These are phyloP conservation scores for Diplodia intermedia DNA, from an alignment of 2,329 filamentous ascomycete genomes.

Conservation along the genomic window DNA sequence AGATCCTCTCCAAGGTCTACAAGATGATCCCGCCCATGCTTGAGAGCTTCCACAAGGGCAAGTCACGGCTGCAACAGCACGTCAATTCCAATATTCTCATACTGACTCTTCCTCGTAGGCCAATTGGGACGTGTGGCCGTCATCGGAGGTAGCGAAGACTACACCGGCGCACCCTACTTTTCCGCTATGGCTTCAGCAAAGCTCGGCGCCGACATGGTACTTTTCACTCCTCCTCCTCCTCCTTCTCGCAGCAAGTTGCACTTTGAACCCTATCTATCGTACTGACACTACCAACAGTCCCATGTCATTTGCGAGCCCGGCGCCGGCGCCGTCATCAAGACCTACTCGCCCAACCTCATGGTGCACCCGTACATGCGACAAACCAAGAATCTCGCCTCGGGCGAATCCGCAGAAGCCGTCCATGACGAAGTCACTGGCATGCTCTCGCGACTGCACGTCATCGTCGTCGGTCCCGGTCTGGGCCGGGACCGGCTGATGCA, in stretches of 20 bases:
- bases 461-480: slow-evolving; percentile 91
- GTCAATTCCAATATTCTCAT: background rate
- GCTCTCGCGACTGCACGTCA: slow-evolving; percentile 84
- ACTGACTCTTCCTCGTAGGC: slow-evolving; percentile 61
- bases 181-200: slow-evolving; percentile 95
- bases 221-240: slow-evolving; percentile 34
- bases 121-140: slow-evolving; percentile 92
- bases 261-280: slow-evolving; percentile 22
- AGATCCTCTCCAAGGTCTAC: slow-evolving; percentile 79
- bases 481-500: slow-evolving; percentile 92
- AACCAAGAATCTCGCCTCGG: slow-evolving; percentile 62
- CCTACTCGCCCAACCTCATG: slow-evolving; percentile 98
- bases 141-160: slow-evolving; percentile 93
- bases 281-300: slow-evolving; percentile 59
- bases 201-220: slow-evolving; percentile 88
- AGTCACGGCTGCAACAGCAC: background rate
- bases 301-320: slow-evolving; percentile 95
- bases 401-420: slow-evolving; percentile 67
- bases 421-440: slow-evolving; percentile 75
- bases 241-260: background rate
- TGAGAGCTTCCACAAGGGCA: slow-evolving; percentile 95
- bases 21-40: slow-evolving; percentile 95
- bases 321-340: slow-evolving; percentile 87
- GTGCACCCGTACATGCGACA: slow-evolving; percentile 96
- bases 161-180: slow-evolving; percentile 97